Evolutionary conservation across 73 alveolate genomes (phyloP).

Genomic region (Paramecium tetraurelia): DNA sequence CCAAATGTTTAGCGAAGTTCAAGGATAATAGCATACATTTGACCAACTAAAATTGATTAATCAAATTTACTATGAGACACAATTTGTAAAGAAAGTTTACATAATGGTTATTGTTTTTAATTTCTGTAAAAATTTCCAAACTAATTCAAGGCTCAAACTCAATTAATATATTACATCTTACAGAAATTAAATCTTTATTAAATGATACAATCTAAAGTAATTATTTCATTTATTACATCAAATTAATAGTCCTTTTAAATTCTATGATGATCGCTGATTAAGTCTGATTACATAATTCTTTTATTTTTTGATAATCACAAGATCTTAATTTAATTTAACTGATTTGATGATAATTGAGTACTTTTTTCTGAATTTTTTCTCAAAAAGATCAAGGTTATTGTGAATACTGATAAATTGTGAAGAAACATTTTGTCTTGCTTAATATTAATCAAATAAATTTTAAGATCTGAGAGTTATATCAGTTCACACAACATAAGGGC

Average conservation of each 20-base stretch:
- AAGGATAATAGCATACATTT: neutral
- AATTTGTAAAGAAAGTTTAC: neutral
- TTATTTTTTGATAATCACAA: neutral
- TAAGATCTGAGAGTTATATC: neutral
- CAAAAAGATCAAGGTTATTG: neutral
- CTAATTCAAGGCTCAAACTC: neutral
- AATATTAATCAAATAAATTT: neutral
- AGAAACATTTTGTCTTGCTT: neutral
- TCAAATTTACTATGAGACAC: neutral
- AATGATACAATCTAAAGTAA: neutral
- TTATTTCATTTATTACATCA: conserved; percentile 13
- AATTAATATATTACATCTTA: neutral
- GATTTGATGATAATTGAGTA: neutral
- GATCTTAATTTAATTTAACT: conserved; percentile 6
- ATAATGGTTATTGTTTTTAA: neutral
- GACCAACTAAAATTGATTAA: neutral
- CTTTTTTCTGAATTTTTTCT: neutral
- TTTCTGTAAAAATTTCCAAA: neutral
- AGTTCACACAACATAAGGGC: neutral
- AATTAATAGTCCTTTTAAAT: neutral
- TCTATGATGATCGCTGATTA: neutral
- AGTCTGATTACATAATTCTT: neutral
- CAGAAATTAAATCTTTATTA: neutral
- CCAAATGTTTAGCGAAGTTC: neutral
- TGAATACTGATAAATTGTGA: neutral